Base-by-base conservation (phyloP, 306 rosid species). In the barrel medic (Medicago truncatula) region DNA sequence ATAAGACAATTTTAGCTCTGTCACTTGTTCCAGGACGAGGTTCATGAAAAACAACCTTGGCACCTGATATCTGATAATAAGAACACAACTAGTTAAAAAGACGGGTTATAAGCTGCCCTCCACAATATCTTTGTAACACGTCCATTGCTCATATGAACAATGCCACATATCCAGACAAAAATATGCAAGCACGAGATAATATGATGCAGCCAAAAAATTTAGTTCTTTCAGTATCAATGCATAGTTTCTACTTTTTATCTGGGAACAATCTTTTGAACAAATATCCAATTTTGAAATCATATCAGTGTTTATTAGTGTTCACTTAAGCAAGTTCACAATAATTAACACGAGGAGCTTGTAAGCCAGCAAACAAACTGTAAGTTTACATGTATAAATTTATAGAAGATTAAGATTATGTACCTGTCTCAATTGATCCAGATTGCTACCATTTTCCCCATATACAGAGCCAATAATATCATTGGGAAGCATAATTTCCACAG, bases 381-480 rank as follows among this genome's bases (percentile, higher is more conserved):
- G 28, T 3, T 13, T 40, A 41, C 20, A n/a, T 65, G 16, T 36
- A 36, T 14, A 49, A 13, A 58, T 43, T 71, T 47, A 25, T 63
- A 28, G 4, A 28, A 28, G 38, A 34, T 34, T 5, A 5, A 63
- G 62, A 50, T 49, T 23, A 49, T 43, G 56, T 71, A 94, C 98
- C 97, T 95, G 96, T 92, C 92, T 89, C 79, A 95, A 49, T 21
- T 86, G 97, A 70, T 63, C 69, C 69, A 95, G 89, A 85, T 92
- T 95, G 86, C 81, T 77, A 68, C 98, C 93, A 70, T 77, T 83
- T 77, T 92, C 97, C 41, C 97, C 98, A 34, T 89, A 89, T 73
- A 92, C 92, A 70, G 88, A 88, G 74, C 83, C 88, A 58, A 95
- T 80, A 21, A 86, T 86, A 71, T 86, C 82, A 54, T 85, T 90